phyloP scores from a whole-genome alignment of 257 asterid species.

The Scutellaria baicalensis region DNA sequence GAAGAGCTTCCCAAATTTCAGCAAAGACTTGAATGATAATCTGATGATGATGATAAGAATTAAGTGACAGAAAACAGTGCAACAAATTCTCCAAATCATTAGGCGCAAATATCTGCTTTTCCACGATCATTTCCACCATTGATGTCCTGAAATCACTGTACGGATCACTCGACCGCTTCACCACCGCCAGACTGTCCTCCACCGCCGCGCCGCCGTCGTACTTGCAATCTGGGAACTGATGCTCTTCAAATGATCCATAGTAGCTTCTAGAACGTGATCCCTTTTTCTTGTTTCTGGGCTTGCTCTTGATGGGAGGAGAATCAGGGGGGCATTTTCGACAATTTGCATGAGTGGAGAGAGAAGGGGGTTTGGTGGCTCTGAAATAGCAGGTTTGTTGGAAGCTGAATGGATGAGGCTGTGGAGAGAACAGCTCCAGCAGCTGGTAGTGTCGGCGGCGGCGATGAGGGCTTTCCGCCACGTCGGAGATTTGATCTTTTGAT shows the following conservation, averaged over 20 bases:
- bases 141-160: conserved; percentile 44
- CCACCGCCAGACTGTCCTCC: conserved; percentile 37
- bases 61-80: conserved; percentile 38
- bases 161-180: conserved; percentile 50
- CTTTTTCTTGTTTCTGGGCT: not conserved
- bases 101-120: conserved; percentile 32
- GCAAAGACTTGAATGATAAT: conserved; percentile 40
- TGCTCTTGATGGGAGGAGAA: conserved; percentile 31
- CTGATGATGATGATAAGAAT: conserved; percentile 40
- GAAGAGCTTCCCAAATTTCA: conserved; percentile 43
- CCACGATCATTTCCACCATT: conserved; percentile 59
- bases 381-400: not conserved
- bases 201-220: conserved; percentile 5
- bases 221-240: conserved; percentile 2
- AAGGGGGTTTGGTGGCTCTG: not conserved
- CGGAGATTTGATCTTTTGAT: conserved; percentile 30
- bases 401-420: not conserved
- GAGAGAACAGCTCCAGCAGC: conserved; percentile 28
- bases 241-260: not conserved
- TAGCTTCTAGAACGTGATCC: not conserved
- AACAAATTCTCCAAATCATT: conserved; percentile 40
- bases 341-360: not conserved
- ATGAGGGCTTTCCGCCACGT: conserved; percentile 11
- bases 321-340: conserved; percentile 56
- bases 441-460: conserved; percentile 4